Conservation (phyloP, 805 yeast species). For the Candida adriatica region DNA sequence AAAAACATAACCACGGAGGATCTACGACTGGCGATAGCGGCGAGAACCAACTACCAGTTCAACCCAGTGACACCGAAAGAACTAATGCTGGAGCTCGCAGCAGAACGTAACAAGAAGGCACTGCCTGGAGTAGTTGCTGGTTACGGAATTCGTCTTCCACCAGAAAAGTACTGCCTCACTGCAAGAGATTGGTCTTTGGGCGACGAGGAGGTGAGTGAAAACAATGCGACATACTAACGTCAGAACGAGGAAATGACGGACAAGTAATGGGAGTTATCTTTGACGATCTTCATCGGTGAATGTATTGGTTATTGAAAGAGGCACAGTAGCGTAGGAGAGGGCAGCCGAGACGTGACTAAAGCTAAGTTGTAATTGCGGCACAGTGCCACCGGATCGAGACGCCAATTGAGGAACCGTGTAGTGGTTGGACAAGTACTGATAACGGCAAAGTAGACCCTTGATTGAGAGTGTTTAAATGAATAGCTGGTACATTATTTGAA, state of each 20-base stretch:
- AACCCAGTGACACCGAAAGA: slow-evolving; percentile 96
- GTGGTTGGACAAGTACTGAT: too few species aligned
- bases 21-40: slow-evolving; percentile 84
- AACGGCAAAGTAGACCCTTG: too few species aligned
- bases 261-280: slow-evolving; percentile 12
- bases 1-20: slow-evolving; percentile 78
- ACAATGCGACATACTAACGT: slow-evolving; percentile 5
- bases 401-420: too few species aligned
- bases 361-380: too few species aligned
- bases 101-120: slow-evolving; percentile 82
- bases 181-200: slow-evolving; percentile 69
- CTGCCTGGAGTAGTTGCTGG: slow-evolving; percentile 87
- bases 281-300: too few species aligned
- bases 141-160: slow-evolving; percentile 92
- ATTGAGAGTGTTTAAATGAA: too few species aligned
- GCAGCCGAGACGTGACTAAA: too few species aligned
- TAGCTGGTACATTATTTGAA: too few species aligned
- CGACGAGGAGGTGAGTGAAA: slow-evolving; percentile 32
- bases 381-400: too few species aligned
- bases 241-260: slow-evolving; percentile 21
- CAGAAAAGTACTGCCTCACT: slow-evolving; percentile 93
- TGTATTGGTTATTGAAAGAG: too few species aligned
- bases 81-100: slow-evolving; percentile 80
- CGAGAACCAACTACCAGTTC: slow-evolving; percentile 92
- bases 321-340: too few species aligned